These are phyloP conservation scores for Arxiozyma telluris DNA, from an alignment of 1,139 yeast genomes.

Conservation along the genomic window DNA sequence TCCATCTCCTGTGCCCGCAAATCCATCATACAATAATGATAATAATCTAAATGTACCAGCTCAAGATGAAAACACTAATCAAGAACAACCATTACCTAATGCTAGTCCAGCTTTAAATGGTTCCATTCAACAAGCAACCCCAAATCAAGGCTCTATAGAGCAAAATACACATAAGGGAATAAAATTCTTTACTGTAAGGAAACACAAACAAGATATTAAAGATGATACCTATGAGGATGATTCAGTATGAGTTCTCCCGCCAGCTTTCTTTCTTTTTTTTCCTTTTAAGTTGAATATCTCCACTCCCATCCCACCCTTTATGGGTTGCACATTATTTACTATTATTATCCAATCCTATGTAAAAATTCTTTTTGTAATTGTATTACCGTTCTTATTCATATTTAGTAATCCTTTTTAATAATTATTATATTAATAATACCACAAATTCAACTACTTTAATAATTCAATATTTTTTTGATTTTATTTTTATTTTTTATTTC, in stretches of 20 bases:
- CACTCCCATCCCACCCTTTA: not conserved
- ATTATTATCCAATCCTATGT: not conserved
- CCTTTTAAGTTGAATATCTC: not conserved
- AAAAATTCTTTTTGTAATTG: not conserved
- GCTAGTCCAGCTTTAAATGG: not conserved
- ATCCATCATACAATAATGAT: slow-evolving; percentile 1
- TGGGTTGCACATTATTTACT: not conserved
- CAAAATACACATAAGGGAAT: slow-evolving; percentile 51
- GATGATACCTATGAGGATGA: slow-evolving; percentile 54
- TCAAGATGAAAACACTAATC: not conserved
- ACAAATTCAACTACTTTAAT: too few species aligned
- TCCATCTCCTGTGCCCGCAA: slow-evolving; percentile 3
- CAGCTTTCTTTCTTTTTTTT: too few species aligned
- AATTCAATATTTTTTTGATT: not conserved
- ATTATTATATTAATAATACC: not conserved
- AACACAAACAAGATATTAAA: slow-evolving; percentile 38
- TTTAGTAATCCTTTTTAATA: too few species aligned
- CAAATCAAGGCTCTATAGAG: slow-evolving; percentile 7
- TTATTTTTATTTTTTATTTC: too few species aligned
- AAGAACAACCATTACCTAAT: not conserved
- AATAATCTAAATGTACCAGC: not conserved
- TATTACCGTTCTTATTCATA: not conserved
- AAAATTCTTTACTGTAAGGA: slow-evolving; percentile 68
- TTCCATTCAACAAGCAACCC: not conserved
- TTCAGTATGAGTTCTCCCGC: slow-evolving; percentile 38